Evolutionary conservation across 2,329 filamentous ascomycete genomes (phyloP).

Genomic region (Aureobasidium leucospermi): DNA sequence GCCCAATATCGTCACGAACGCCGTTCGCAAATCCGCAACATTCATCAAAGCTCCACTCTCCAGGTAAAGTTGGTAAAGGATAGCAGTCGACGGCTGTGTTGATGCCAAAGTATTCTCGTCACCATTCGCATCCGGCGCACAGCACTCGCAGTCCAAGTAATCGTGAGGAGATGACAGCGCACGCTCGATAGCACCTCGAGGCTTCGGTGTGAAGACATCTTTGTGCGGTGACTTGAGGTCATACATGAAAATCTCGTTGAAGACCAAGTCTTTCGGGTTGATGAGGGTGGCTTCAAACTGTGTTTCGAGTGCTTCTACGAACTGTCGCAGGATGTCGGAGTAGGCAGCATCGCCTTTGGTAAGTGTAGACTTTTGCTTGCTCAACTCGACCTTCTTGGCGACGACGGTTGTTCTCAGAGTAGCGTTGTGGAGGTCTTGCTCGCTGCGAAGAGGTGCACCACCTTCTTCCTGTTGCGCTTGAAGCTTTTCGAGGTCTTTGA

Average conservation of each 20-base stretch:
- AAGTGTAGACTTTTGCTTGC: constrained; percentile 63
- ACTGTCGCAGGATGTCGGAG: constrained; percentile 55
- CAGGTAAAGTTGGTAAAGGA: constrained; percentile 71
- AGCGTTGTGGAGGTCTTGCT: constrained; percentile 63
- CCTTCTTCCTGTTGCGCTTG: constrained; percentile 16
- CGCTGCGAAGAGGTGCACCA: constrained; percentile 55
- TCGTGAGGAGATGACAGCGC: constrained; percentile 67
- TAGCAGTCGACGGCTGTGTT: constrained; percentile 61
- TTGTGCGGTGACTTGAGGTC: constrained; percentile 61
- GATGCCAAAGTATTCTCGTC: constrained; percentile 44
- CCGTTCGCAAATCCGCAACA: constrained; percentile 70
- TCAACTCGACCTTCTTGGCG: constrained; percentile 73
- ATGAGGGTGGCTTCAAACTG: constrained; percentile 43
- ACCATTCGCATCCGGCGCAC: constrained; percentile 33
- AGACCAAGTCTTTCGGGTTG: constrained; percentile 46
- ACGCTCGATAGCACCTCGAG: constrained; percentile 62
- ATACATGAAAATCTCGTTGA: constrained; percentile 70
- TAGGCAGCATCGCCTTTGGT: constrained; percentile 65
- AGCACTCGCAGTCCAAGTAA: constrained; percentile 69
- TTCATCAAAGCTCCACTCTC: constrained; percentile 74
- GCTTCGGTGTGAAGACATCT: constrained; percentile 68
- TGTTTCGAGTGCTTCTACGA: constrained; percentile 44
- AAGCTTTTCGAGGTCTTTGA: constrained; percentile 20
- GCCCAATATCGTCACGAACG: constrained; percentile 59
- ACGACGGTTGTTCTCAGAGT: constrained; percentile 70